A percentile compares a stretch with the other conserved stretches of the same genome.
These are phyloP conservation scores for Metschnikowia kunwiensis DNA, from an alignment of 805 yeast species.

Conservation along the genomic window DNA sequence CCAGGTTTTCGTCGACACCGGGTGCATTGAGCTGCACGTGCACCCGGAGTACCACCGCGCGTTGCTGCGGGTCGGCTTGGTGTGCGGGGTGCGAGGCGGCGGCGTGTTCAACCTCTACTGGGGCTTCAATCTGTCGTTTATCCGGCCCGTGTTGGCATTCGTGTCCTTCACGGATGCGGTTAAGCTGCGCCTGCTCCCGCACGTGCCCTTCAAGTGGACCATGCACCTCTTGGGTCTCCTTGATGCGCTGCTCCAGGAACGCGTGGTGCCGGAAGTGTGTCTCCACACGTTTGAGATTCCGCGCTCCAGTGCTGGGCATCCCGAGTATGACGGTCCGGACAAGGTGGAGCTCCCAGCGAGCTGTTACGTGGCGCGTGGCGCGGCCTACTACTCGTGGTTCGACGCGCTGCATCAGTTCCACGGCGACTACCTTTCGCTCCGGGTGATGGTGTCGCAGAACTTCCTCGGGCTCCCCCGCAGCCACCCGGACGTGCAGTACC, in stretches of 20 bases:
- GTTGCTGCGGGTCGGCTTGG: slow-evolving; percentile 26
- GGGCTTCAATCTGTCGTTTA: slow-evolving; percentile 31
- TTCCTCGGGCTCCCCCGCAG: slow-evolving; percentile 18
- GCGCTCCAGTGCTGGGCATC: slow-evolving; percentile 26
- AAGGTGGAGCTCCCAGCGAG: slow-evolving; percentile 11
- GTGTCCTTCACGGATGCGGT: slow-evolving; percentile 24
- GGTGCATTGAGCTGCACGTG: slow-evolving; percentile 23
- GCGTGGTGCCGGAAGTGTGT: slow-evolving; percentile 26
- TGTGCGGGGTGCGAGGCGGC: slow-evolving; percentile 16
- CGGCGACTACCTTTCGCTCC: slow-evolving; percentile 12
- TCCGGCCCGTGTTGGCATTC: slow-evolving; percentile 27
- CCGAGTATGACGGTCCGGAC: slow-evolving; percentile 20
- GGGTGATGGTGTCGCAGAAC: slow-evolving; percentile 12
- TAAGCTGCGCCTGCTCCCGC: slow-evolving; percentile 17
- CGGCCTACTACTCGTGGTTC: slow-evolving; percentile 17
- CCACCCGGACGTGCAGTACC: slow-evolving; percentile 28
- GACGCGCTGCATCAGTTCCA: slow-evolving; percentile 18
- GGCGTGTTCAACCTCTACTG: slow-evolving; percentile 30
- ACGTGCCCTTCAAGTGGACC: slow-evolving; percentile 19
- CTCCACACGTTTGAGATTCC: slow-evolving; percentile 26
- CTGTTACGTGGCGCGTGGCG: slow-evolving; percentile 8
- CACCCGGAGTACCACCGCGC: slow-evolving; percentile 34
- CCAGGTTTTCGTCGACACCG: slow-evolving; percentile 30
- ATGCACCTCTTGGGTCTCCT: slow-evolving; percentile 14
- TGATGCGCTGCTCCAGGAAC: slow-evolving; percentile 19